Percentiles rank a stretch among this genome's conserved stretches.
These are phyloP conservation scores for Talaromyces ruber DNA, from an alignment of 495 filamentous ascomycete species.

Conservation along the genomic window DNA sequence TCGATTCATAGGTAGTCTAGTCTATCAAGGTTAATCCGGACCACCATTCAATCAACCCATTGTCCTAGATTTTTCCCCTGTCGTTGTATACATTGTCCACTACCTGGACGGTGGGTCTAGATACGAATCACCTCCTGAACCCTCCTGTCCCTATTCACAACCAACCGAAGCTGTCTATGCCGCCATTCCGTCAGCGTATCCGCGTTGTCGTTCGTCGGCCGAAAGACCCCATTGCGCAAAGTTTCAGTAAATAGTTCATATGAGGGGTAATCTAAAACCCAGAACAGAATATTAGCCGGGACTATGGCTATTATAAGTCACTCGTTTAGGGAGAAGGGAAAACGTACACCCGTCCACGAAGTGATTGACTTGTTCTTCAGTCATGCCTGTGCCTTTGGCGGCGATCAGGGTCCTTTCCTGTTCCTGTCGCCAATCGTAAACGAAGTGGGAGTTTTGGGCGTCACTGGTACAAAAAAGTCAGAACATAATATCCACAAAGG, in stretches of 20 bases:
- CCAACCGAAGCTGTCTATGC: conserved; percentile 55
- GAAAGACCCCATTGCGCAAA: conserved; percentile 56
- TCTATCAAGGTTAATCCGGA: conserved; percentile 8
- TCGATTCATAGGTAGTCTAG: conserved; percentile 18
- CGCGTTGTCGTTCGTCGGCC: conserved; percentile 12
- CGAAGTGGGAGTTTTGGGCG: conserved; percentile 63
- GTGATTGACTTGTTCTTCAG: conserved; percentile 53
- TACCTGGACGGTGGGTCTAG: conserved; percentile 16
- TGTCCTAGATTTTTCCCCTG: background rate
- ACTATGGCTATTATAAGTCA: background rate
- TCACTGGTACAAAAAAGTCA: conserved; percentile 44
- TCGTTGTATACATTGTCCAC: background rate
- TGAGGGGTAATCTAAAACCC: conserved; percentile 49
- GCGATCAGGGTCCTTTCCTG: conserved; percentile 65
- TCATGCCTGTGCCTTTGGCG: conserved; percentile 69
- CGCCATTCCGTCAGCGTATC: conserved; percentile 30
- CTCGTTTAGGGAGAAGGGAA: background rate
- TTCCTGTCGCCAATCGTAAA: conserved; percentile 82
- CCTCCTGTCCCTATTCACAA: conserved; percentile 59
- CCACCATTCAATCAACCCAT: conserved; percentile 5
- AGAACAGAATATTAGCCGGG: background rate
- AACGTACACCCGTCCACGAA: conserved; percentile 62
- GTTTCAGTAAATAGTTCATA: conserved; percentile 67
- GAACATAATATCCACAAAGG: background rate
- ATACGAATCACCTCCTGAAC: conserved; percentile 50